Evolutionary conservation across 179 eudicot genomes (phyloP).

Genomic region (Beta lomatogona): DNA sequence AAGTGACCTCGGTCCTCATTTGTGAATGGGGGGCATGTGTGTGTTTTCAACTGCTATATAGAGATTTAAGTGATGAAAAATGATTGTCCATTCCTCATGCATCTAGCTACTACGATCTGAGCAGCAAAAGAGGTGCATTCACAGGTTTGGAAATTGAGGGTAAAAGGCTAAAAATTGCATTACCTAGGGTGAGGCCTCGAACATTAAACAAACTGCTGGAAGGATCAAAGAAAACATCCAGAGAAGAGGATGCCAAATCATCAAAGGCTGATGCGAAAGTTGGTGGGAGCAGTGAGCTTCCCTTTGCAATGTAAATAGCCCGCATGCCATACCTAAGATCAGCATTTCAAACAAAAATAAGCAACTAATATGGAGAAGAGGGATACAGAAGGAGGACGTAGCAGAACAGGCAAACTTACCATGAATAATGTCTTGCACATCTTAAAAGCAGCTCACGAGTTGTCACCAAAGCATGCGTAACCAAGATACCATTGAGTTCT

Average conservation of each 20-base stretch:
- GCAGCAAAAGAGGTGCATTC: background rate
- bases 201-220: constrained; percentile 76
- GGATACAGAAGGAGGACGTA: constrained; percentile 15
- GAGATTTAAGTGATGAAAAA: background rate
- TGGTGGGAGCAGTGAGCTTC: constrained; percentile 96
- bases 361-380: constrained; percentile 9
- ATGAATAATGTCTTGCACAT: constrained; percentile 97
- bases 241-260: constrained; percentile 94
- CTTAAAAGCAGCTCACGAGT: constrained; percentile 71
- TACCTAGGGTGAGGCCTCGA: constrained; percentile 94
- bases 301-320: constrained; percentile 95
- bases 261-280: constrained; percentile 93
- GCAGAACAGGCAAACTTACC: constrained; percentile 45
- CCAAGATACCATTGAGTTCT: constrained; percentile 94
- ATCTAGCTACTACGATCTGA: background rate
- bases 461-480: constrained; percentile 94
- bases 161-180: background rate
- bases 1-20: too few species aligned
- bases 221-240: constrained; percentile 98
- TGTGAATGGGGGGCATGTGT: too few species aligned
- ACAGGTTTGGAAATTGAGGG: background rate
- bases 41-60: background rate
- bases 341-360: constrained; percentile 4
- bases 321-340: constrained; percentile 89
- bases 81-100: background rate